phyloP scores from a whole-genome alignment of 1,284 basidiomycete species.

The Athelia psychrophila region DNA sequence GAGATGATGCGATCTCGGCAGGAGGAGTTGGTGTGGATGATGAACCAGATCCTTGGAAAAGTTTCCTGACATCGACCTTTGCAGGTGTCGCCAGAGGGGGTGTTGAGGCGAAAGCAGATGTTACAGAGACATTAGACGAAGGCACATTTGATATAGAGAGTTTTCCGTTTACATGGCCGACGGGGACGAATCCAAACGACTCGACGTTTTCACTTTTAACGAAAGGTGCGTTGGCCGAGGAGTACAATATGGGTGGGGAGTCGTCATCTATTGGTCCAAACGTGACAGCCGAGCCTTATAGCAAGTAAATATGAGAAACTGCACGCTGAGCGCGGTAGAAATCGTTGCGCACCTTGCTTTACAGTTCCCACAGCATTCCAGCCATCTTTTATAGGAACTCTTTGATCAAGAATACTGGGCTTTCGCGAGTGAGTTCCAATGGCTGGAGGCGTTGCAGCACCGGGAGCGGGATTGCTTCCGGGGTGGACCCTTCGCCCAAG shows the following conservation, averaged over 20 bases:
- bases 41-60: too few species aligned
- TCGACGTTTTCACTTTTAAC: slow-evolving; percentile 73
- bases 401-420: slow-evolving; percentile 66
- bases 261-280: slow-evolving; percentile 85
- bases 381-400: slow-evolving; percentile 67
- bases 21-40: too few species aligned
- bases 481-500: too few species aligned
- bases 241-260: slow-evolving; percentile 64
- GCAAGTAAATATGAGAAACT: slow-evolving; percentile 4
- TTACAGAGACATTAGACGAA: slow-evolving; percentile 25
- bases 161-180: slow-evolving; percentile 56
- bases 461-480: slow-evolving; percentile 89
- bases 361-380: slow-evolving; percentile 53
- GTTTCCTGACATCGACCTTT: too few species aligned
- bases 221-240: slow-evolving; percentile 60
- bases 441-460: slow-evolving; percentile 92
- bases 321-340: slow-evolving; percentile 7
- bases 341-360: slow-evolving; percentile 53
- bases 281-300: slow-evolving; percentile 58
- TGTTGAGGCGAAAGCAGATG: slow-evolving; percentile 13
- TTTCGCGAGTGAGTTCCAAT: slow-evolving; percentile 83
- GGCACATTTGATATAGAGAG: slow-evolving; percentile 28
- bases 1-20: too few species aligned
- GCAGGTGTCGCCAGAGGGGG: too few species aligned
- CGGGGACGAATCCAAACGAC: slow-evolving; percentile 4